Base-by-base conservation (phyloP, 2,329 filamentous ascomycete genomes). In the Stromatinia cepivora region DNA sequence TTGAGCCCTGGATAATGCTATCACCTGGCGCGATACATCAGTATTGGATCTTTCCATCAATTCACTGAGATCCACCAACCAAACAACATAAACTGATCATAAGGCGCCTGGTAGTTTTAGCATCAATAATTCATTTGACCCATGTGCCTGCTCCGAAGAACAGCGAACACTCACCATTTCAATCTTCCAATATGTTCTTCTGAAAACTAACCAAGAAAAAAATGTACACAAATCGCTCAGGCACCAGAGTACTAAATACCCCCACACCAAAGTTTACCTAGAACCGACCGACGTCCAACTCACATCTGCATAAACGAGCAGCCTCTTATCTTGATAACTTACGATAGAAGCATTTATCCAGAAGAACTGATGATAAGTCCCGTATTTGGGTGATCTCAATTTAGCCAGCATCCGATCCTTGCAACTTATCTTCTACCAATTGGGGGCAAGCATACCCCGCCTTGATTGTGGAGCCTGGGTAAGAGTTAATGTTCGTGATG, bases 1-100 rank as follows among this genome's bases (percentile, higher is more conserved):
- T 66, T 46, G 75, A 70, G 45, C 73, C 67, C 59, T 76, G 70
- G 9, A 73, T 76, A 20, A 76, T 72, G 39, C 74, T 75, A 53
- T 76, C 75, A 52, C 75, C 75, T 76, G 20, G 4, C 22, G 17
- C 0, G 17, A 11, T 20, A 25, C n/a, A 46, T 62, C 4, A 63
- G 17, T 22, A 25, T 42, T 9, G 9, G n/a, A 25, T 9, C 8
- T 36, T 3, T n/a, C 15, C 17, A n/a, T n/a, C 31, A 25, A 17
- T n/a, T 10, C 9, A 22, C n/a, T 5, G 11, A 39, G 54, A 50
- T 50, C 8, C 7, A 53, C 66, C 28, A 28, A 68, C 66, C 66
- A 63, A 68, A 68, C 13, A 68, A 22, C 8, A 68, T 63, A 6
- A 68, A 63, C 9, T 68, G 66, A 46, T 68, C 66, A 53, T 63